Evolutionary conservation across 164 flowering plant genomes (phyloP).

Genomic region (Cinnamomum chago): DNA sequence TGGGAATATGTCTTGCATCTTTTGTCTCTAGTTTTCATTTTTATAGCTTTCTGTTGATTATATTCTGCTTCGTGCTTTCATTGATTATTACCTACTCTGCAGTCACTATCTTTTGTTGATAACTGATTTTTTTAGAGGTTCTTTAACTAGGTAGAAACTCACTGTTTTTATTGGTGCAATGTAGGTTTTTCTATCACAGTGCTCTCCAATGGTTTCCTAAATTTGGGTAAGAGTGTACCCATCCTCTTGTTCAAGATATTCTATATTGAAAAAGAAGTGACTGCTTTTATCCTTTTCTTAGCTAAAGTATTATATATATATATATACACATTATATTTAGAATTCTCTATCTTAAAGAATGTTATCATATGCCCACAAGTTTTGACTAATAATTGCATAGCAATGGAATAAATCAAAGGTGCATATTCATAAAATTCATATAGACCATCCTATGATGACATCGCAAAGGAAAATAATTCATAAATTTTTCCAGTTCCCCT

Average conservation of each 20-base stretch:
- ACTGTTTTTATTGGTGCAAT: slow-evolving; percentile 11
- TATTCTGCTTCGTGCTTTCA: too few species aligned
- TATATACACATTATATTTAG: too few species aligned
- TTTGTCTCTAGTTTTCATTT: background rate
- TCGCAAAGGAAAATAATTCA: background rate
- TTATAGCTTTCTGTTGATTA: too few species aligned
- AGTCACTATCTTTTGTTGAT: background rate
- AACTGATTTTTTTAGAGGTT: background rate
- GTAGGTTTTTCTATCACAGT: slow-evolving; percentile 97
- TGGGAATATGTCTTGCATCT: background rate
- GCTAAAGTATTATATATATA: background rate
- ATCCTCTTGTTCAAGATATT: slow-evolving; percentile 10
- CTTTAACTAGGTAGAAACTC: slow-evolving; percentile 2
- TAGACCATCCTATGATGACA: background rate
- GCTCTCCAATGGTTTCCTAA: slow-evolving; percentile 90
- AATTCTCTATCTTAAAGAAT: background rate
- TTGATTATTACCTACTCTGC: too few species aligned
- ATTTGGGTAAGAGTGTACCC: slow-evolving; percentile 57
- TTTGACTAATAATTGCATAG: background rate
- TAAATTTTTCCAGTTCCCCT: background rate
- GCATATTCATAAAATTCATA: background rate
- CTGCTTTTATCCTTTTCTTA: background rate
- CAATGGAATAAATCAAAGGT: background rate
- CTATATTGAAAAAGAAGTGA: background rate
- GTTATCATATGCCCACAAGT: background rate